Evolutionary conservation across 2,329 filamentous ascomycete genomes (phyloP).

Genomic region (Colletotrichum plurivorum): DNA sequence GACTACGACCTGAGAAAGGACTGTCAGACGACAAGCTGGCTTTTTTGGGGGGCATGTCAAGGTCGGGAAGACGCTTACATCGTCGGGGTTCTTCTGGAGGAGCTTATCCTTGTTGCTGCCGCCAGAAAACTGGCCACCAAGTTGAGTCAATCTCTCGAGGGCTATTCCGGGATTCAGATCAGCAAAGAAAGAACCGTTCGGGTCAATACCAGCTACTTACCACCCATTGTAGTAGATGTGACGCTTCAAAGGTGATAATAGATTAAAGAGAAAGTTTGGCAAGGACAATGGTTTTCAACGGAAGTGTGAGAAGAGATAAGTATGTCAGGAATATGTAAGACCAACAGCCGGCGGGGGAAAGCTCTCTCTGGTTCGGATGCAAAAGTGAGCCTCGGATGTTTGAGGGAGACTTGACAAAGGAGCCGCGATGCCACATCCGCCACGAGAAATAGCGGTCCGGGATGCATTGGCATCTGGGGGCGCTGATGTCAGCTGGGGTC

Average conservation of each 20-base stretch:
- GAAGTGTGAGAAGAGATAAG: conserved; percentile 13
- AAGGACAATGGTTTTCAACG: background rate
- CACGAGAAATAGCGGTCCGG: conserved; percentile 4
- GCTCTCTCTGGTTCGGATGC: conserved; percentile 25
- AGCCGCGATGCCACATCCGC: conserved; percentile 18
- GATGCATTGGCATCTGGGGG: background rate
- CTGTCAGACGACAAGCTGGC: conserved; percentile 44
- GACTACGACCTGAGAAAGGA: conserved; percentile 78
- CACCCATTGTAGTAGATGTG: conserved; percentile 52
- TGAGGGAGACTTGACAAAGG: conserved; percentile 17
- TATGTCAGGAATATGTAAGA: conserved; percentile 10
- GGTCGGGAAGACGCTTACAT: conserved; percentile 59
- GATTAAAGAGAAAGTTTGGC: background rate
- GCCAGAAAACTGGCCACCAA: conserved; percentile 72
- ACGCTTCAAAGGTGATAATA: conserved; percentile 18
- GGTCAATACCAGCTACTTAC: conserved; percentile 47
- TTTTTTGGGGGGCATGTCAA: conserved; percentile 15
- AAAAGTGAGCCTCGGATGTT: conserved; percentile 39
- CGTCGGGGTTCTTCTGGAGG: conserved; percentile 76
- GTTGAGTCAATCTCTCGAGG: conserved; percentile 70
- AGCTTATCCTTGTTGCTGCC: conserved; percentile 67
- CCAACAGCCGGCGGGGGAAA: background rate
- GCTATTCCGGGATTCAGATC: conserved; percentile 52
- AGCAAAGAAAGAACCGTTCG: background rate
- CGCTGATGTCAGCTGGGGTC: conserved; percentile 40